Conservation (phyloP, 768 basidiomycete genomes). For the Boletus sp. region DNA sequence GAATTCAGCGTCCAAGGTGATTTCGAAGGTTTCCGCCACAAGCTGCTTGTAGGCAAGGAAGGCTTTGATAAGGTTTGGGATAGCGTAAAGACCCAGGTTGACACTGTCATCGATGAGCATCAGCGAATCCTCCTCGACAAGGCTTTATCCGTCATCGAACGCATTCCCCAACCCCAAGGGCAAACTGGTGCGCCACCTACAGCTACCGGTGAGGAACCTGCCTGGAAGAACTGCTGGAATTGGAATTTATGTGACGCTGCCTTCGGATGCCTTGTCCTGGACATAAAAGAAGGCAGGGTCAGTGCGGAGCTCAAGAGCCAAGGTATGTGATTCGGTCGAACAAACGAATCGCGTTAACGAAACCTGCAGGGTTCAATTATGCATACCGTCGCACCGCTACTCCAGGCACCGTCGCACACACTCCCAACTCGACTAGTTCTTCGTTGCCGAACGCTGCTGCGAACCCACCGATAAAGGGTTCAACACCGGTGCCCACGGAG, state of each 20-base stretch:
- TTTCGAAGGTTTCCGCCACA: slow-evolving; percentile 82
- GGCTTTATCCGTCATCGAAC: slow-evolving; percentile 78
- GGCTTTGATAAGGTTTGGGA: slow-evolving; percentile 93
- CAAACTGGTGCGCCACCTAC: slow-evolving; percentile 39
- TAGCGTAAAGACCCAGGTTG: slow-evolving; percentile 86
- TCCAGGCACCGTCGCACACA: slow-evolving; percentile 48
- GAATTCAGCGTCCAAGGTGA: slow-evolving; percentile 93
- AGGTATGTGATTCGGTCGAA: slow-evolving; percentile 47
- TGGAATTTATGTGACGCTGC: slow-evolving; percentile 98
- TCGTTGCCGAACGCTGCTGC: slow-evolving; percentile 42
- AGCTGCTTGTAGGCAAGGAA: slow-evolving; percentile 74
- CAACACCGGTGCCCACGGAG: slow-evolving; percentile 34
- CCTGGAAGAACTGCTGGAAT: slow-evolving; percentile 99
- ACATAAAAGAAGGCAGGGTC: slow-evolving; percentile 88
- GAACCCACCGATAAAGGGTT: slow-evolving; percentile 32
- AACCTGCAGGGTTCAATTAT: slow-evolving; percentile 82
- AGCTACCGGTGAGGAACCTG: slow-evolving; percentile 73
- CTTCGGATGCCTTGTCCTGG: slow-evolving; percentile 83
- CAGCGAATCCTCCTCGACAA: slow-evolving; percentile 88
- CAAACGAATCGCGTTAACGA: slow-evolving; percentile 4
- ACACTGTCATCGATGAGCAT: slow-evolving; percentile 85
- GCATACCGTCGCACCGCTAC: slow-evolving; percentile 79
- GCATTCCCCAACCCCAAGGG: slow-evolving; percentile 59
- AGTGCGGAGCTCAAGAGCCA: slow-evolving; percentile 91
- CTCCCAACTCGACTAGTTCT: slow-evolving; percentile 55